Base-by-base conservation (phyloP, 192 early-diverging fungal species). In the Gamsiella multidivaricata region DNA sequence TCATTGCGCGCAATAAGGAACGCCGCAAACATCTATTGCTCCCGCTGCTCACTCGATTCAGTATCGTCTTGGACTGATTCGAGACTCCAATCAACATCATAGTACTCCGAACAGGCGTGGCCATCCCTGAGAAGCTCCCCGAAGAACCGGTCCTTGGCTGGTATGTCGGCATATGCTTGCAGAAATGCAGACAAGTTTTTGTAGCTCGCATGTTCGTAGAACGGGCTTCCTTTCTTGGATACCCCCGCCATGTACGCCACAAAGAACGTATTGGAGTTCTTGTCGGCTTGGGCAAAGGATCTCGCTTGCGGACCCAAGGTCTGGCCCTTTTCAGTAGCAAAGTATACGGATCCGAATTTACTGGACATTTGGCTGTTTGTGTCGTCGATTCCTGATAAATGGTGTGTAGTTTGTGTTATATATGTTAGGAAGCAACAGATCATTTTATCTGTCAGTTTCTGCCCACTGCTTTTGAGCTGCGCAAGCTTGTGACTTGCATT, bases 221-320 rank as follows among this genome's bases (percentile, higher is more conserved):
- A 54, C 23, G 54, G 33, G n/a, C 37, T 55, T 28, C 54, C 54
- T 18, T 15, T 55, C n/a, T n/a, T n/a, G n/a, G n/a, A n/a, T n/a
- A n/a, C n/a, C n/a, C n/a, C 32, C 32, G 33, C 54, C 1, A 55
- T 36, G 5, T 55, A 33, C 17, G 17, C 54, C 54, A 37, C 54
- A 55, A 55, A 1, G 54, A 29, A 55, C 18, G 33, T n/a, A 17
- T 37, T n/a, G 34, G 33, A 5, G 17, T 37, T 55, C 54, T n/a
- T 15, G 4, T 55, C 34, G 32, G 34, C 54, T 0, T 37, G 4
- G 54, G 34, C 54, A 54, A 54, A 54, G 32, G 29, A 26, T 54
- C 52, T 29, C 52, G 7, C 3, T 14, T 54, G 29, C 20, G 52
- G 52, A 8, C 22, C 23, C 23, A 26, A 12, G 50, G 3, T 12